These are phyloP conservation scores for Fusarium musae DNA, from an alignment of 2,329 filamentous ascomycete genomes.

Conservation along the genomic window DNA sequence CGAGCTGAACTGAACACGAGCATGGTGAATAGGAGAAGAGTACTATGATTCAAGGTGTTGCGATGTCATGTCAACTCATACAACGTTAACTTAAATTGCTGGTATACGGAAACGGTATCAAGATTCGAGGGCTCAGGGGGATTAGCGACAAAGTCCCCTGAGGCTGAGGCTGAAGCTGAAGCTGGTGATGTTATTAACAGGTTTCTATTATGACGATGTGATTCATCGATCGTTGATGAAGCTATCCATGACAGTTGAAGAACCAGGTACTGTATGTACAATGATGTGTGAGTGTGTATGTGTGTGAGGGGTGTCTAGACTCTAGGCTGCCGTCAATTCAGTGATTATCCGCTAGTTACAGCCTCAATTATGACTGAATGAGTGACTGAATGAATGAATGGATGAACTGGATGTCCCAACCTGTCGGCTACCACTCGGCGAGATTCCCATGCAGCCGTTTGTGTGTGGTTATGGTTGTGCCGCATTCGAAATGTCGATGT, in stretches of 20 bases:
- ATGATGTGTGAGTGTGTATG: neutral
- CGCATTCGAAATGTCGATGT: neutral
- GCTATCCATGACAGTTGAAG: neutral
- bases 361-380: slow-evolving; percentile 9
- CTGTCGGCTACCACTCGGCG: slow-evolving; percentile 39
- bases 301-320: slow-evolving; percentile 1
- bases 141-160: slow-evolving; percentile 17
- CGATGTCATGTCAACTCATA: slow-evolving; percentile 1
- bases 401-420: slow-evolving; percentile 13
- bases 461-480: neutral
- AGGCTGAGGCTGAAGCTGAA: slow-evolving; percentile 8
- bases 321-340: neutral
- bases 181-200: neutral
- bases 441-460: slow-evolving; percentile 33
- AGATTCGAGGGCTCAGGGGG: slow-evolving; percentile 16
- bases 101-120: slow-evolving; percentile 12
- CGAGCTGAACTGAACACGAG: neutral
- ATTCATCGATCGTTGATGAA: neutral
- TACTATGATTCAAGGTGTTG: slow-evolving; percentile 4
- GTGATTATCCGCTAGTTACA: slow-evolving; percentile 22
- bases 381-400: neutral
- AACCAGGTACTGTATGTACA: neutral
- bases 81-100: slow-evolving; percentile 7
- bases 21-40: neutral
- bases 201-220: neutral